phyloP scores from a whole-genome alignment of 495 filamentous ascomycete species.

The Neurospora sp. region DNA sequence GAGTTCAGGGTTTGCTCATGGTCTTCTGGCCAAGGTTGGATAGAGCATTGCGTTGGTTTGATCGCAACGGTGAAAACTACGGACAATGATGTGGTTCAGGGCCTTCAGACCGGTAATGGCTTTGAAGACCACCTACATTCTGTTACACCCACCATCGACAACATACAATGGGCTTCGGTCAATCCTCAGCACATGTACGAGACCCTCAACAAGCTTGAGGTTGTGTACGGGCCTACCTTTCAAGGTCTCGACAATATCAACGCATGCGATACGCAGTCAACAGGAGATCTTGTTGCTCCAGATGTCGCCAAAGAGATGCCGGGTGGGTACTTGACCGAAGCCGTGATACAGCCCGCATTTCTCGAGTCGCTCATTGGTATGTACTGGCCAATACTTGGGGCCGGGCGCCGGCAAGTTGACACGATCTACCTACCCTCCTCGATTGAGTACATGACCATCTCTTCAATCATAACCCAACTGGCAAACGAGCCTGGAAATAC shows the following conservation, averaged over 20 bases:
- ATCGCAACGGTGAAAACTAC: constrained; percentile 24
- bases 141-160: constrained; percentile 15
- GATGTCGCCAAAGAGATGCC: constrained; percentile 46
- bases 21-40: constrained; percentile 34
- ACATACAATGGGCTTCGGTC: constrained; percentile 13
- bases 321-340: constrained; percentile 30
- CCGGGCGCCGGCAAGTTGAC: constrained; percentile 19
- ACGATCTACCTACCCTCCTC: constrained; percentile 35
- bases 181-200: constrained; percentile 26
- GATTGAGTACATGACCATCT: constrained; percentile 26
- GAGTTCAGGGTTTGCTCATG: constrained; percentile 38
- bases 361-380: constrained; percentile 41
- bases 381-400: constrained; percentile 32
- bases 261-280: constrained; percentile 25
- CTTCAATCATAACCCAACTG: constrained; percentile 16
- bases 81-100: constrained; percentile 27
- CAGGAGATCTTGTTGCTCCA: constrained; percentile 34
- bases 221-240: constrained; percentile 35
- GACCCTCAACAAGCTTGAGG: constrained; percentile 27
- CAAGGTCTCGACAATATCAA: constrained; percentile 33
- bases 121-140: constrained; percentile 15
- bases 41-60: constrained; percentile 36
- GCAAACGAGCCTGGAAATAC: constrained; percentile 17
- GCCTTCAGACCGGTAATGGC: constrained; percentile 16
- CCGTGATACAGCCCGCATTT: constrained; percentile 41